Base-by-base conservation (phyloP, 225 moss, liverwort and hornwort genomes). In the Climacium dendroides region DNA sequence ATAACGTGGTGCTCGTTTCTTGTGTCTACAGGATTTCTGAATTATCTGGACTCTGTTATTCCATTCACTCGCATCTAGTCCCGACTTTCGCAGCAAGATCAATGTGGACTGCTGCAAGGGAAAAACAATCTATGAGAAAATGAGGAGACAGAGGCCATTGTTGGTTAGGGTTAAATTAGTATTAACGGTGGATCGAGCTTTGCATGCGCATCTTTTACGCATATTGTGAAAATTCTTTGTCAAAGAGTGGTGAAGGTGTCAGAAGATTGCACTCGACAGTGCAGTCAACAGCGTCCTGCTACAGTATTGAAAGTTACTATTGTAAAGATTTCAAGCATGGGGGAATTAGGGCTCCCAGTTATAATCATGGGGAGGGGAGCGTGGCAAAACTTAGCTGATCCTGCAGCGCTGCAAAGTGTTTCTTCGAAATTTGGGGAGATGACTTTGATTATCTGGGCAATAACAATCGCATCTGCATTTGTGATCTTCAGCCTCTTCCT, bases 381-480 rank as follows among this genome's bases (percentile, higher is more conserved):
- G 50, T 93, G 89, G 93, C 93, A 89, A 74, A 85, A 52, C 61
- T 54, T 92, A 78, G 86, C 82, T 24, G 89, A 92, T 58, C 89
- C 90, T 58, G 86, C 84, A 81, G 62, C 69, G 41, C 65, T 88
- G 78, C 88, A 85, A 79, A 85, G 60, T 14, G 77, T 88, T n/a
- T 50, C 86, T 15, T 20, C 84, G 58, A 73, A 85, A 28, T 80
- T 85, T 41, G 88, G 79, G 54, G 87, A 84, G 48, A 69, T 88
- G 15, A 82, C 89, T 41, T 59, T 93, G 82, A 62, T 92, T 57
- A 67, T 41, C 19, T 94, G 94, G 94, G 93, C 94, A 53, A 26
- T 94, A 69, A 67, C 78, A 74, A 91, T 93, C 74, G 85, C 94
- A 74, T 86, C 93, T 70, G 90, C 37, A 18, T 94, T 94, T 89